A percentile compares a stretch with the other conserved stretches of the same genome.
These are phyloP conservation scores for Phytophthora hybrid DNA, from an alignment of 352 stramenopile genomes.

Conservation along the genomic window DNA sequence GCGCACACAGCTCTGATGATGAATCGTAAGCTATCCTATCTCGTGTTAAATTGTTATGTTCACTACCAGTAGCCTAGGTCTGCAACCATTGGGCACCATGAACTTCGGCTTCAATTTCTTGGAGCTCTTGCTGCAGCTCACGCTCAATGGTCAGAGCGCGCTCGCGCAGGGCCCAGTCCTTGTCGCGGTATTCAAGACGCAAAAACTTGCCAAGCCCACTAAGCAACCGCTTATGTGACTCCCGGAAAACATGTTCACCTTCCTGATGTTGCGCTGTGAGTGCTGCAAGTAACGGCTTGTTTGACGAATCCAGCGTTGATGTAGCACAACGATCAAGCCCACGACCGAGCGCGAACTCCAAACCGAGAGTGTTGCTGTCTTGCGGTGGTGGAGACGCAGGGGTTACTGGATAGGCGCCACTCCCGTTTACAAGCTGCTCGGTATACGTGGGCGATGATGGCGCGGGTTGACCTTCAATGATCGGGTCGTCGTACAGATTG, in stretches of 20 bases:
- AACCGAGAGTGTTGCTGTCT: constrained; percentile 17
- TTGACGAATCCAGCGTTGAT: constrained; percentile 45
- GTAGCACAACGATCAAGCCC: constrained; percentile 32
- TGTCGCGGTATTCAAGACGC: constrained; percentile 58
- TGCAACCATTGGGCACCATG: constrained; percentile 43
- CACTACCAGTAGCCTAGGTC: constrained; percentile 32
- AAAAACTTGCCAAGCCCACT: constrained; percentile 67
- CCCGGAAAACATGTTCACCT: constrained; percentile 48
- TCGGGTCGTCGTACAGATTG: constrained; percentile 49
- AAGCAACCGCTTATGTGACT: constrained; percentile 58
- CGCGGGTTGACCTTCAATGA: constrained; percentile 45
- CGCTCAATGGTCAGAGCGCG: constrained; percentile 67
- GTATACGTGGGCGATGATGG: constrained; percentile 42
- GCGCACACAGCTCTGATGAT: constrained; percentile 53
- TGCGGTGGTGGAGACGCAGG: constrained; percentile 24
- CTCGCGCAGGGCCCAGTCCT: constrained; percentile 56
- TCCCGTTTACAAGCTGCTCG: constrained; percentile 28
- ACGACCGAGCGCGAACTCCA: constrained; percentile 19
- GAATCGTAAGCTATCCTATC: too few relatives aligned
- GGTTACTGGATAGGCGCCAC: constrained; percentile 19
- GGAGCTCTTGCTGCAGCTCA: constrained; percentile 68
- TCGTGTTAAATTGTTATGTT: too few relatives aligned
- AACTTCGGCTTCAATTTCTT: constrained; percentile 53
- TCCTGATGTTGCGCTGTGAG: constrained; percentile 54
- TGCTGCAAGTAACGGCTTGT: constrained; percentile 45